phyloP scores from a whole-genome alignment of 169 alveolate genomes.

The Plasmodium ovale region DNA sequence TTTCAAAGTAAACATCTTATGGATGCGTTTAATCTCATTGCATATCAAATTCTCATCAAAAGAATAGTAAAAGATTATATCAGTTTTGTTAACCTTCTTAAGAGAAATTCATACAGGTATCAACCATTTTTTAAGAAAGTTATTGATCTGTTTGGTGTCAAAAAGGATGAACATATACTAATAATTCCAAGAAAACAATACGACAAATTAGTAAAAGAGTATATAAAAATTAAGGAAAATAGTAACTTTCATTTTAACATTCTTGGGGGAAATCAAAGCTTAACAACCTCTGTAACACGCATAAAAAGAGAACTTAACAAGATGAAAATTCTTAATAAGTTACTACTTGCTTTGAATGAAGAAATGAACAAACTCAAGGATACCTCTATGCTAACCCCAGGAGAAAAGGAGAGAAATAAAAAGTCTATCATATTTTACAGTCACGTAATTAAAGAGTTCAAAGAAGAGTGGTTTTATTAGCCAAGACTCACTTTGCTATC shows the following conservation, averaged over 20 bases:
- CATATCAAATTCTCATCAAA: constrained; percentile 1
- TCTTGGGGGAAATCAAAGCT: not conserved
- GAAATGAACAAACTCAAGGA: constrained; percentile 10
- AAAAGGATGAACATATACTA: not conserved
- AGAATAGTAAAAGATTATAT: not conserved
- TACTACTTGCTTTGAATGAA: not conserved
- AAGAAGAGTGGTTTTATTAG: constrained; percentile 22
- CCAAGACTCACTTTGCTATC: too few relatives aligned
- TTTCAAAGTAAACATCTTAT: constrained; percentile 8
- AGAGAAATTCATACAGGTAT: not conserved
- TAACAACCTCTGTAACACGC: not conserved
- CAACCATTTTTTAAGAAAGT: constrained; percentile 9
- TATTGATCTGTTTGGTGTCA: not conserved
- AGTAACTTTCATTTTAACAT: constrained; percentile 28
- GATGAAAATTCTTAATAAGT: constrained; percentile 10
- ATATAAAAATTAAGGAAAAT: not conserved
- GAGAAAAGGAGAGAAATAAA: constrained; percentile 6
- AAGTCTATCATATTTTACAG: not conserved
- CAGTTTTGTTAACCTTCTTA: not conserved
- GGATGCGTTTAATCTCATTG: not conserved
- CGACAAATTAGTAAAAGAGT: constrained; percentile 1
- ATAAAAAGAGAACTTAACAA: constrained; percentile 8
- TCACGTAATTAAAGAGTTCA: constrained; percentile 5
- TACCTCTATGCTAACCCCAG: not conserved
- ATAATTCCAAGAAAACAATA: constrained; percentile 4